Evolutionary conservation across 371 early-diverging fungal species (phyloP), one percentile per base, ranked within the genome.

Genomic region (Aphelidium insulamus): DNA sequence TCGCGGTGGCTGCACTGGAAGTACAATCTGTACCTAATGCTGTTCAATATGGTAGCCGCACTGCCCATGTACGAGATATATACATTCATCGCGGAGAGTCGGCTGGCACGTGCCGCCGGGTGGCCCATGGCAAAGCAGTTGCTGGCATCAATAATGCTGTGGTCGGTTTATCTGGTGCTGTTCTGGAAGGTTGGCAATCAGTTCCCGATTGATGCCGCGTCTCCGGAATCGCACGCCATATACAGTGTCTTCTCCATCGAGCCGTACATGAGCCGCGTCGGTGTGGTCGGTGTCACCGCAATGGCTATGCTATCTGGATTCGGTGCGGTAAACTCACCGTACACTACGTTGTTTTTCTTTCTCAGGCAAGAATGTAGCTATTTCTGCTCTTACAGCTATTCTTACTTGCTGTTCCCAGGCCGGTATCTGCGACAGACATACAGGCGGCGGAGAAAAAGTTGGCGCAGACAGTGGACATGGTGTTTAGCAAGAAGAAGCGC

Each of bases 241-340:
- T n/a, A n/a, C n/a, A n/a, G n/a, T n/a, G n/a, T n/a, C n/a, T n/a
- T n/a, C n/a, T n/a, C n/a, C n/a, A 57, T 77, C 19, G 77, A 79
- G 36, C 52, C 64, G 17, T 66, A 69, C 5, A 72, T 86, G 30
- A 71, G 77, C 19, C 62, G 85, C 19, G 69, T 82, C 0, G 76
- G 85, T 14, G 66, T 81, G 12, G 50, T 90, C 5, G 91, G 94
- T 19, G 84, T 90, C 22, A 76, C 86, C 0, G 43, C 88, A 23
- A 88, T 84, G 61, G 83, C 94, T 0, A 53, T 81, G 8, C 54
- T 92, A 2, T 86, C 94, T 0, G 94, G 91, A 11, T 85, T 90
- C 46, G 88, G 88, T 50, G 86, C 88, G 0, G 84, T 88, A 21
- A 75, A 80, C 46, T 69, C 72, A 19, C 86, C 88, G 0, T 87